Percentiles rank a stretch among this genome's conserved stretches.
phyloP scores from a whole-genome alignment of 192 early-diverging fungal genomes.

The Coemansia sp. region DNA sequence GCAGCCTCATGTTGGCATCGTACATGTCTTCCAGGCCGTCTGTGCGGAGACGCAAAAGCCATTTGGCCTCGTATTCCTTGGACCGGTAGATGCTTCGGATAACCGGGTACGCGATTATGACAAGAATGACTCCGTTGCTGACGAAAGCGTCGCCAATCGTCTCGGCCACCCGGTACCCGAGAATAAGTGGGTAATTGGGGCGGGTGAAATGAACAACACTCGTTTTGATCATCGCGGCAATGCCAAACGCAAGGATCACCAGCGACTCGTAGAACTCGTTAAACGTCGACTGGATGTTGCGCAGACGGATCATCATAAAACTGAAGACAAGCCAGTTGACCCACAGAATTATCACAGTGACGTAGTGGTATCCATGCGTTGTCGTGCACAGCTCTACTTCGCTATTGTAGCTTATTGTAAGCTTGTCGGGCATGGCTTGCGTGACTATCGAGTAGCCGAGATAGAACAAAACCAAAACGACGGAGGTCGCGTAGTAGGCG shows the following conservation, averaged over 20 bases:
- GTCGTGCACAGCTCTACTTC: slow-evolving; percentile 17
- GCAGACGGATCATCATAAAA: slow-evolving; percentile 33
- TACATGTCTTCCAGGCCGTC: slow-evolving; percentile 27
- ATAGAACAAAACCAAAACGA: neutral
- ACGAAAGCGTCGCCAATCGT: slow-evolving; percentile 24
- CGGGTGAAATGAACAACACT: slow-evolving; percentile 19
- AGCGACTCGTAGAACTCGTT: slow-evolving; percentile 44
- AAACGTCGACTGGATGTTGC: slow-evolving; percentile 47
- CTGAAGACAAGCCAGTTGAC: slow-evolving; percentile 25
- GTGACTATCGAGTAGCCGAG: neutral
- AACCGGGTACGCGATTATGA: slow-evolving; percentile 33
- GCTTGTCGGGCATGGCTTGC: too few species aligned
- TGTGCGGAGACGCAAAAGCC: slow-evolving; percentile 34
- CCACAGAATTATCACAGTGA: slow-evolving; percentile 22
- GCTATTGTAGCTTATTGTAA: too few species aligned
- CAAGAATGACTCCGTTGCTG: slow-evolving; percentile 29
- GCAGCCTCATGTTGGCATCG: neutral
- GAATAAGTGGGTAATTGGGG: slow-evolving; percentile 21
- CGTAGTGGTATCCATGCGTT: slow-evolving; percentile 11
- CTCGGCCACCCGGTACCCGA: slow-evolving; percentile 31
- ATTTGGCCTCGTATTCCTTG: slow-evolving; percentile 26
- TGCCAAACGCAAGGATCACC: slow-evolving; percentile 28
- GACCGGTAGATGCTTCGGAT: slow-evolving; percentile 31
- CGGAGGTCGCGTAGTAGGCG: slow-evolving; percentile 11
- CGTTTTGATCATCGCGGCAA: slow-evolving; percentile 25